Evolutionary conservation across 345 rosid species (phyloP).

Genomic region (Salix udensis): DNA sequence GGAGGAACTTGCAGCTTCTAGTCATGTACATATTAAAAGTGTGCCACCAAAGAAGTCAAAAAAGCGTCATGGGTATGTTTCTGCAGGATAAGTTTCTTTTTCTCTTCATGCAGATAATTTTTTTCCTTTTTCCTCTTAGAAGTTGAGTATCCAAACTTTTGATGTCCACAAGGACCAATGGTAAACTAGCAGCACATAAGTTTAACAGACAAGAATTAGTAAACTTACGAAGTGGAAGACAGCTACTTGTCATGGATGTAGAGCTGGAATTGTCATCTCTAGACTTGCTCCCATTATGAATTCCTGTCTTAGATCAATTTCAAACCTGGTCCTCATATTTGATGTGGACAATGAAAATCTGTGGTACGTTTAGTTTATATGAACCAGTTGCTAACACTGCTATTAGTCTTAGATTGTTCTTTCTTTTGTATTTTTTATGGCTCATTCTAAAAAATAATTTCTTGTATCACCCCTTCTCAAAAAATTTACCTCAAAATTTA

Average conservation of each 20-base stretch:
- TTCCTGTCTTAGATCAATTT: not conserved
- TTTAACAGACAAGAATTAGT: not conserved
- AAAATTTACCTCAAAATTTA: too few relatives aligned
- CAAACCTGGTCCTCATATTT: not conserved
- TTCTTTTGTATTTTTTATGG: too few relatives aligned
- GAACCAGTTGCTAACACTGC: not conserved
- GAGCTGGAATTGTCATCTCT: too few relatives aligned
- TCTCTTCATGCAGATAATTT: not conserved
- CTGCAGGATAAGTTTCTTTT: slow-evolving; percentile 12
- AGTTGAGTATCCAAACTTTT: not conserved
- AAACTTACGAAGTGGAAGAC: not conserved
- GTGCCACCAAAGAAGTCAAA: slow-evolving; percentile 59
- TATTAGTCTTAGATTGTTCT: not conserved
- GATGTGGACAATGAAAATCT: not conserved
- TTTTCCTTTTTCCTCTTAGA: not conserved
- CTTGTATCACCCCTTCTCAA: too few relatives aligned
- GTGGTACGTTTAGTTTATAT: not conserved
- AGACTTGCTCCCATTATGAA: too few relatives aligned
- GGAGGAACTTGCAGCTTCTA: slow-evolving; percentile 16
- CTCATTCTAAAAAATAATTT: too few relatives aligned
- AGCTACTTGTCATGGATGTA: not conserved
- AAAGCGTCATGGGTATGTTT: slow-evolving; percentile 81
- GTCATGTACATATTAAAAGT: slow-evolving; percentile 37
- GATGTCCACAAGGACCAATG: not conserved
- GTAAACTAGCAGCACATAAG: not conserved